Percentiles rank a stretch among this genome's conserved stretches.
Conservation (phyloP, 805 yeast genomes). For the Wickerhamiella musiphila region DNA sequence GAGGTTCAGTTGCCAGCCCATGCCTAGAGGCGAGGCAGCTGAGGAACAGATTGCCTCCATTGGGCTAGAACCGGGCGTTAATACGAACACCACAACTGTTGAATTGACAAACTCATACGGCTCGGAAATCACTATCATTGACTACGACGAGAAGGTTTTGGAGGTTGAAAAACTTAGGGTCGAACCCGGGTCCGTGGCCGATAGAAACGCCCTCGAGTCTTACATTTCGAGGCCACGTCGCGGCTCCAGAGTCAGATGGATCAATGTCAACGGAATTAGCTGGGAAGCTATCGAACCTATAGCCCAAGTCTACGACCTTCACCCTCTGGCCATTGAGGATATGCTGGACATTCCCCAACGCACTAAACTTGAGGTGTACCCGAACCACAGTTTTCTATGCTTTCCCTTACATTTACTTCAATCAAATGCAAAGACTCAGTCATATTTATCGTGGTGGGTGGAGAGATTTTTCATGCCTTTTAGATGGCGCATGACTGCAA, state of each 20-base stretch:
- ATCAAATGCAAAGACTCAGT: constrained; percentile 15
- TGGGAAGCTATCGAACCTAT: constrained; percentile 40
- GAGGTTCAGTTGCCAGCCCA: constrained; percentile 8
- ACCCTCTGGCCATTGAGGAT: constrained; percentile 41
- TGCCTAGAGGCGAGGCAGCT: too few relatives aligned
- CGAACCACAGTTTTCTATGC: constrained; percentile 35
- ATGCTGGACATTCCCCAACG: constrained; percentile 47
- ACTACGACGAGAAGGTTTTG: constrained; percentile 29
- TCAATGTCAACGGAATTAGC: constrained; percentile 41
- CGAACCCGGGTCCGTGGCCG: constrained; percentile 5
- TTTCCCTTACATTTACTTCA: constrained; percentile 35
- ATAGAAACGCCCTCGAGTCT: constrained; percentile 8
- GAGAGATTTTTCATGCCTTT: not conserved
- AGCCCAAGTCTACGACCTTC: constrained; percentile 29
- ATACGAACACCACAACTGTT: constrained; percentile 33
- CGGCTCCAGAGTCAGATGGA: constrained; percentile 38
- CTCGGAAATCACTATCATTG: constrained; percentile 36
- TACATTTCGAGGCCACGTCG: constrained; percentile 26
- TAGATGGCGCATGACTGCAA: not conserved
- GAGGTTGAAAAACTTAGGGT: constrained; percentile 29
- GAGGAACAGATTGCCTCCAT: constrained; percentile 14
- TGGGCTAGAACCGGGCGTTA: constrained; percentile 46
- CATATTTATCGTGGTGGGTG: not conserved
- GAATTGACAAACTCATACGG: constrained; percentile 32
- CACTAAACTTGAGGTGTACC: constrained; percentile 38